A percentile compares a stretch with the other conserved stretches of the same genome.
phyloP scores from a whole-genome alignment of 2,329 filamentous ascomycete genomes.

The Nemania abortiva region DNA sequence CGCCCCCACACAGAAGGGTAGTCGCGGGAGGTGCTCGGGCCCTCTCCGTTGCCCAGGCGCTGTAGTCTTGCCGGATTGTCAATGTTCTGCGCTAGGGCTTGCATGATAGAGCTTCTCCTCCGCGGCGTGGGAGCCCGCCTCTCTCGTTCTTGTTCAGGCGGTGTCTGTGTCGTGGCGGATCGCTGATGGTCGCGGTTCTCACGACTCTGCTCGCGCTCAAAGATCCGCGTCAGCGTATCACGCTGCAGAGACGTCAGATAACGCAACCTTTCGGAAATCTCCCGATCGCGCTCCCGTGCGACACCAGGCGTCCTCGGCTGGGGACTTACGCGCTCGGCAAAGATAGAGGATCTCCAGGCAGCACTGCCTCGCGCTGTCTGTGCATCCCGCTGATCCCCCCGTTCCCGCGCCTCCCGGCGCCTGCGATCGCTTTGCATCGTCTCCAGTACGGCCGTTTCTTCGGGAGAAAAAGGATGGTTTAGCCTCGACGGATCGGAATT shows the following conservation, averaged over 20 bases:
- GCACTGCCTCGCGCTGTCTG: slow-evolving; percentile 41
- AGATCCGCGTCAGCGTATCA: slow-evolving; percentile 50
- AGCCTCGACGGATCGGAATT: slow-evolving; percentile 57
- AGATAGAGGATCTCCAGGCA: slow-evolving; percentile 48
- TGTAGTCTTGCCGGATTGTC: slow-evolving; percentile 45
- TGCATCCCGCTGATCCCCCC: slow-evolving; percentile 46
- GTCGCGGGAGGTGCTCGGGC: slow-evolving; percentile 42
- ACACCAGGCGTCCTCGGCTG: slow-evolving; percentile 37
- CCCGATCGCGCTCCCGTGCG: slow-evolving; percentile 37
- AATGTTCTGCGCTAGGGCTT: slow-evolving; percentile 47
- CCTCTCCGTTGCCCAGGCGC: slow-evolving; percentile 40
- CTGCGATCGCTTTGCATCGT: slow-evolving; percentile 67
- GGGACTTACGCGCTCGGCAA: slow-evolving; percentile 52
- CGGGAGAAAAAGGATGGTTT: slow-evolving; percentile 64
- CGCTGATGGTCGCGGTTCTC: slow-evolving; percentile 48
- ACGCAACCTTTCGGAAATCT: slow-evolving; percentile 37
- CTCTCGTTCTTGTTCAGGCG: slow-evolving; percentile 50
- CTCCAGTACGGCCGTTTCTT: slow-evolving; percentile 69
- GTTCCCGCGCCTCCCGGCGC: slow-evolving; percentile 59
- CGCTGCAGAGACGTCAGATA: slow-evolving; percentile 48
- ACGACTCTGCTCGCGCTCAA: slow-evolving; percentile 50
- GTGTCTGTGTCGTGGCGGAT: slow-evolving; percentile 41
- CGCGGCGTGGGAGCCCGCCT: slow-evolving; percentile 49
- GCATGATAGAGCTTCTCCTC: slow-evolving; percentile 50
- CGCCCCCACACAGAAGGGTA: slow-evolving; percentile 44